phyloP scores from a whole-genome alignment of 345 rosid species.

The Citrus australasica region DNA sequence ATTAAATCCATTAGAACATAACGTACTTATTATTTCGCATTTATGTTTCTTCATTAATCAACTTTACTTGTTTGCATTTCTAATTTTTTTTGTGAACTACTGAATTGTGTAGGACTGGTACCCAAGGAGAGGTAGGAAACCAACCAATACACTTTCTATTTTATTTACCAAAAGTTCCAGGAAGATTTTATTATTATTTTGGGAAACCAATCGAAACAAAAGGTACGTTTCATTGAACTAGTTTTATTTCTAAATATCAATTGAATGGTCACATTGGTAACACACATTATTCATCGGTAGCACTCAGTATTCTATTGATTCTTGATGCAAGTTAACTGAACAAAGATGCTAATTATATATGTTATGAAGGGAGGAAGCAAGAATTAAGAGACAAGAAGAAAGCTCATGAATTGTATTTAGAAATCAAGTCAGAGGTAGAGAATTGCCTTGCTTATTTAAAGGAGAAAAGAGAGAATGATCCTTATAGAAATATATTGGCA shows the following conservation, averaged over 20 bases:
- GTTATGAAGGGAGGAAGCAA: conserved; percentile 34
- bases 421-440: conserved; percentile 57
- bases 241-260: too few relatives aligned
- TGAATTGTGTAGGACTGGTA: conserved; percentile 23
- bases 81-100: too few relatives aligned
- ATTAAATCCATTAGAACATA: too few relatives aligned
- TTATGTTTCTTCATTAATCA: neutral
- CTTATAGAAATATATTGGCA: conserved; percentile 46
- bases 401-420: conserved; percentile 44
- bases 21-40: too few relatives aligned
- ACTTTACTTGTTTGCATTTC: neutral
- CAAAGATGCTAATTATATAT: neutral
- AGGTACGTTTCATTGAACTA: conserved; percentile 17
- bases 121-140: conserved; percentile 38
- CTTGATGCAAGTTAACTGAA: too few relatives aligned
- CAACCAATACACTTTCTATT: conserved; percentile 29
- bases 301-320: too few relatives aligned
- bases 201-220: conserved; percentile 50
- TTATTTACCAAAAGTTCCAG: conserved; percentile 43
- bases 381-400: conserved; percentile 46
- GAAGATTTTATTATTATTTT: conserved; percentile 44
- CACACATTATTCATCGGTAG: too few relatives aligned
- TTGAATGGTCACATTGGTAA: too few relatives aligned
- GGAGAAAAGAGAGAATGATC: conserved; percentile 60
- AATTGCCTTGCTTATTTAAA: conserved; percentile 48